A percentile compares a stretch with the other conserved stretches of the same genome.
These are phyloP conservation scores for Coffea eugenioides DNA, from an alignment of 257 asterid species.

Conservation along the genomic window DNA sequence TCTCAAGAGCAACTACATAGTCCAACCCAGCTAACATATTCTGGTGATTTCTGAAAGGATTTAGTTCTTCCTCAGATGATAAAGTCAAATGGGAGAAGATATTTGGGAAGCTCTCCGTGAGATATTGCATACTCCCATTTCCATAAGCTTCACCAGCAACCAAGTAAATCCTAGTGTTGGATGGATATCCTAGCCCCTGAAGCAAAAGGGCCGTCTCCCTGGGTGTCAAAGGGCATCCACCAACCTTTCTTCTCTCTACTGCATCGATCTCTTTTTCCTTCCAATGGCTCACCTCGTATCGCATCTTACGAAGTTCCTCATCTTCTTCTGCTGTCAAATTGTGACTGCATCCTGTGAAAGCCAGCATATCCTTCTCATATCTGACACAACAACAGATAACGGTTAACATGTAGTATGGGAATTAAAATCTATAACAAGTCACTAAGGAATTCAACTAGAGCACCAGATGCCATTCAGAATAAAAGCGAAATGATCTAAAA, in stretches of 20 bases:
- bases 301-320: conserved; percentile 76
- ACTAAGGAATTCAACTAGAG: neutral
- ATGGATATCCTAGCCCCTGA: conserved; percentile 72
- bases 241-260: conserved; percentile 67
- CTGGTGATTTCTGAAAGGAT: conserved; percentile 76
- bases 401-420: neutral
- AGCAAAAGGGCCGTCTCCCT: conserved; percentile 90
- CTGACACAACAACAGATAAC: conserved; percentile 47
- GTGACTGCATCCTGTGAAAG: conserved; percentile 97
- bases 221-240: conserved; percentile 97
- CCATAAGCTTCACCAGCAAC: conserved; percentile 98
- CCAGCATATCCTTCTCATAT: conserved; percentile 97
- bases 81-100: conserved; percentile 75
- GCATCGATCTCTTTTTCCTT: conserved; percentile 96
- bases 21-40: conserved; percentile 97
- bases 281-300: conserved; percentile 91
- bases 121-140: conserved; percentile 84
- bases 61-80: conserved; percentile 64
- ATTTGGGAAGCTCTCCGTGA: conserved; percentile 68
- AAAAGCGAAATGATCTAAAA: neutral
- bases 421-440: neutral
- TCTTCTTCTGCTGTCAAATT: conserved; percentile 80
- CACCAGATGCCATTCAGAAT: conserved; percentile 6
- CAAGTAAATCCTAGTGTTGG: conserved; percentile 74
- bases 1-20: conserved; percentile 81